Percentiles rank a stretch among this genome's conserved stretches.
These are phyloP conservation scores for Phaseolus lunatus DNA, from an alignment of 306 rosid genomes.

Conservation along the genomic window DNA sequence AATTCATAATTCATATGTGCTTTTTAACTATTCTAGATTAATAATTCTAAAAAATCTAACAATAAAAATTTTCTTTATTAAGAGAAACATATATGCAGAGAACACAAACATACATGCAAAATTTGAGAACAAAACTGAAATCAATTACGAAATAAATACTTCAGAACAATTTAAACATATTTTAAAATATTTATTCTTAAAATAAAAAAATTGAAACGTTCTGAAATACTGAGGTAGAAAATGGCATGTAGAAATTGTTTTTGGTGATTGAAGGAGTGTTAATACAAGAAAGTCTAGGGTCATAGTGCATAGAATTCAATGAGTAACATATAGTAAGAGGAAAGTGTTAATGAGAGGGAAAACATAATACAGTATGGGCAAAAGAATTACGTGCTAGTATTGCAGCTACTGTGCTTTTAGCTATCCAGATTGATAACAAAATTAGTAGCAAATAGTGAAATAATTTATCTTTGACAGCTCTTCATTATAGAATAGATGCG, in stretches of 20 bases:
- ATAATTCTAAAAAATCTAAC: too few species aligned
- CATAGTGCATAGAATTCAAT: not conserved
- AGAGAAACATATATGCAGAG: too few species aligned
- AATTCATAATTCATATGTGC: too few species aligned
- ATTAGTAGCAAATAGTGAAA: not conserved
- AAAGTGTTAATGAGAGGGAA: not conserved
- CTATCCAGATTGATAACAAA: not conserved
- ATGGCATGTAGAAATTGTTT: not conserved
- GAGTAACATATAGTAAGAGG: not conserved
- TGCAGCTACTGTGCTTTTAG: not conserved
- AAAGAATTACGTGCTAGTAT: conserved; percentile 7
- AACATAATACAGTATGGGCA: not conserved
- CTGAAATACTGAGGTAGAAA: too few species aligned
- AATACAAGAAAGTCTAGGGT: not conserved
- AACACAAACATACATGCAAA: too few species aligned
- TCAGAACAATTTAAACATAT: too few species aligned
- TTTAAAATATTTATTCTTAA: too few species aligned
- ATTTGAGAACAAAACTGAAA: too few species aligned
- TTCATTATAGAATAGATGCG: not conserved
- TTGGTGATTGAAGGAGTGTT: not conserved
- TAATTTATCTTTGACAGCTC: conserved; percentile 1
- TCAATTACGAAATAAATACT: too few species aligned
- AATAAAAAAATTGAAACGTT: too few species aligned
- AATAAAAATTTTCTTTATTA: too few species aligned
- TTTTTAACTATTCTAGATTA: too few species aligned